Base-by-base conservation (phyloP, 345 rosid genomes). In the Brassica juncea region DNA sequence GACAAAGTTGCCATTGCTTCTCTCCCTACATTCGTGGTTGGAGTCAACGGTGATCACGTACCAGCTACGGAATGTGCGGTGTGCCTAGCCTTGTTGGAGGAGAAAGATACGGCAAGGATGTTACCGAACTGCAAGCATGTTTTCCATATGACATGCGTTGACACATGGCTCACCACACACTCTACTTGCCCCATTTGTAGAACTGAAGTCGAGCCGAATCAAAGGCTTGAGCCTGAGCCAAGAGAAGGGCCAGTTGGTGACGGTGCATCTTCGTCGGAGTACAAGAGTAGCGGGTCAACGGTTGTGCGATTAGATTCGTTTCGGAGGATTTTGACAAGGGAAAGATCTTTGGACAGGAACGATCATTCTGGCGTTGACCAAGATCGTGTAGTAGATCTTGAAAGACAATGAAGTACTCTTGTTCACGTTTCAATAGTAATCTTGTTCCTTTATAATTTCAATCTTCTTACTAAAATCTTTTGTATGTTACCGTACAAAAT, bases 151-250 rank as follows among this genome's bases (percentile, higher is more conserved):
- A 84, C 77, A 42, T 94, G 98, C 70, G 84, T 94, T 4, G 93
- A 94, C 76, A 81, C 73, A 59, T 94, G 97, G 98, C 66, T 94
- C 44, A 49, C 80, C 49, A 83, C 87, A 4, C 85, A 54, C 16
- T 82, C 94, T 7, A 91, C 87, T 0, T 92, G 98, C 66, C 98
- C 98, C 0, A 75, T 92, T 66, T 94, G 98, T 82, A 88, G 98
- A 9, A 74, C 86, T 2, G 94, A 88, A 80, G 98, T 86, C 5
- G 85, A 85, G 87, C 97, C 94, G 2, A 30, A 76, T 81, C 74
- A 68, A 68, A 83, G 31, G 69, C 90, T 86, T 71, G 84, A 69
- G 73, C 89, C 92, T 1, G 88, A 83, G 78, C 84, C 87, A 4
- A 74, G 86, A 10, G 89, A 83, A 80, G 79, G 83, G 5, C 84